Evolutionary conservation across 306 rosid genomes (phyloP).

Genomic region (Begonia loranthoides): DNA sequence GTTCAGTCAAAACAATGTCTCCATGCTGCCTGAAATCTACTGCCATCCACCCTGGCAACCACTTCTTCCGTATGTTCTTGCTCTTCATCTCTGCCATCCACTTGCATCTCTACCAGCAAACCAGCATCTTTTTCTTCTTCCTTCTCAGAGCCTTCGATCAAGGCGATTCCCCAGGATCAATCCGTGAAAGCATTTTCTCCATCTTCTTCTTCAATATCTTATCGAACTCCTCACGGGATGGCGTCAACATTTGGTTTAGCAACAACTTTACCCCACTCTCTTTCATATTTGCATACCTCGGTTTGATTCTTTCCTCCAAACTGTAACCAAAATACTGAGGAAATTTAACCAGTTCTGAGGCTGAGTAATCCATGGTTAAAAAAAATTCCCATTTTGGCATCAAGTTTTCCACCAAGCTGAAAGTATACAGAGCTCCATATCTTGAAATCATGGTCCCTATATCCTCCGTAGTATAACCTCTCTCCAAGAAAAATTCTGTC

Average conservation of each 20-base stretch:
- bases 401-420: constrained; percentile 58
- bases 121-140: too few relatives aligned
- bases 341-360: constrained; percentile 62
- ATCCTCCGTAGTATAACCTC: constrained; percentile 60
- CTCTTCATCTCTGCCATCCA: too few relatives aligned
- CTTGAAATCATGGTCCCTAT: constrained; percentile 70
- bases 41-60: too few relatives aligned
- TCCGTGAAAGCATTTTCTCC: constrained; percentile 24
- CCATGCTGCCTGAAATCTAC: too few relatives aligned
- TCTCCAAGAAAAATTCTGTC: too few relatives aligned
- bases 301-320: constrained; percentile 70
- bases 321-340: constrained; percentile 86
- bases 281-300: constrained; percentile 57
- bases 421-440: constrained; percentile 62
- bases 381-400: constrained; percentile 81
- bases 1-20: too few relatives aligned
- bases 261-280: constrained; percentile 41
- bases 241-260: constrained; percentile 73
- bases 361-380: constrained; percentile 53
- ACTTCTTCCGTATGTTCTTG: too few relatives aligned
- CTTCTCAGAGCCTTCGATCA: not conserved
- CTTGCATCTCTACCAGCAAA: too few relatives aligned
- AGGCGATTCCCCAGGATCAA: constrained; percentile 4
- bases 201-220: constrained; percentile 41
- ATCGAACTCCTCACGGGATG: too few relatives aligned